Conservation (phyloP, 768 basidiomycete species). For the Lactifluus pinguis region DNA sequence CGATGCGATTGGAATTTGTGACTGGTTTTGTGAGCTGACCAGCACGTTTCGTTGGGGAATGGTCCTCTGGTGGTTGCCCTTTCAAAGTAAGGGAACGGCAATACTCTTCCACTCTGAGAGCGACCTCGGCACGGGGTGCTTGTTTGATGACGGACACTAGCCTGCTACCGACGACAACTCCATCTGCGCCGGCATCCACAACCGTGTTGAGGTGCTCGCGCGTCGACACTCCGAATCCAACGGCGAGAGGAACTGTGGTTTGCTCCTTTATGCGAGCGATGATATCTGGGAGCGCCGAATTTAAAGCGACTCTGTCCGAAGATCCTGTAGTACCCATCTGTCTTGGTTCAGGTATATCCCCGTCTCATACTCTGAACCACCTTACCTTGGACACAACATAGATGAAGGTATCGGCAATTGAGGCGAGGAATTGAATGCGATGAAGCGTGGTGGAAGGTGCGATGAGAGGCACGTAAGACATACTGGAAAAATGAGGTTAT, state of each 20-base stretch:
- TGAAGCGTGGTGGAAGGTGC: slow-evolving; percentile 86
- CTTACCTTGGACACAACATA: slow-evolving; percentile 94
- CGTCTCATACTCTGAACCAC: neutral
- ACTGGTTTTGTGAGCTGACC: slow-evolving; percentile 28
- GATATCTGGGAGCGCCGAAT: slow-evolving; percentile 71
- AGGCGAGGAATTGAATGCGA: slow-evolving; percentile 83
- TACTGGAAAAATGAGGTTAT: slow-evolving; percentile 34
- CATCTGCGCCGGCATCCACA: slow-evolving; percentile 84
- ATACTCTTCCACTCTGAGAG: slow-evolving; percentile 56
- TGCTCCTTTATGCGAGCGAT: slow-evolving; percentile 74
- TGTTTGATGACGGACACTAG: slow-evolving; percentile 74
- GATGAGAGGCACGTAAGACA: slow-evolving; percentile 92
- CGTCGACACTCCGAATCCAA: slow-evolving; percentile 94
- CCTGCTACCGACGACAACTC: slow-evolving; percentile 87
- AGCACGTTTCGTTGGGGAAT: slow-evolving; percentile 20
- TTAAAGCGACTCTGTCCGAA: slow-evolving; percentile 61
- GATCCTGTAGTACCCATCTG: slow-evolving; percentile 99
- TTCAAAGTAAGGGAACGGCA: slow-evolving; percentile 60
- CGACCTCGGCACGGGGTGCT: slow-evolving; percentile 39
- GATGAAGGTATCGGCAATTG: slow-evolving; percentile 95
- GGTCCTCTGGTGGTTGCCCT: slow-evolving; percentile 24
- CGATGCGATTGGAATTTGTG: slow-evolving; percentile 27
- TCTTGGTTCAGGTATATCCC: neutral
- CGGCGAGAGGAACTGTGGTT: slow-evolving; percentile 78
- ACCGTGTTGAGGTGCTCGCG: slow-evolving; percentile 83